Evolutionary conservation across 257 asterid species (phyloP), one percentile per base, ranked within the genome.

Genomic region (Sherardia arvensis): DNA sequence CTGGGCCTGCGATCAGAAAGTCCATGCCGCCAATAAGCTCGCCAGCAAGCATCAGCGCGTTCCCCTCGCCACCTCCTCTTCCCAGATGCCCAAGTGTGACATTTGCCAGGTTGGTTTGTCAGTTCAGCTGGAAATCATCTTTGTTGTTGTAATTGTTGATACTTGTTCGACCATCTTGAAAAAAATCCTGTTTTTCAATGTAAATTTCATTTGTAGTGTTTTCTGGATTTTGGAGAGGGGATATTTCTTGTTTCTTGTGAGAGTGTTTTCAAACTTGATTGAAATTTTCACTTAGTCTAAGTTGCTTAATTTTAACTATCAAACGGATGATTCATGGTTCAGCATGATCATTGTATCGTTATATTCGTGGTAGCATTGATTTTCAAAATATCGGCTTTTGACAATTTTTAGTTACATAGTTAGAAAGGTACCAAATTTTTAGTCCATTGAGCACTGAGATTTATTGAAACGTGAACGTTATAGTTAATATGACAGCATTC

Each of bases 31-130:
- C 38, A 90, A 87, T 48, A 90, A 85, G 80, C 88, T 90, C 4
- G 90, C 94, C 3, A 70, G 82, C 60, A 90, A 87, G 59, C 97
- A 90, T 66, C 97, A 87, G 68, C 75, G 97, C 66, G 81, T 90
- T 45, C 81, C 85, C 7, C 83, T 87, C 14, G 66, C 95, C 20
- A 66, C 32, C 47, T 84, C 94, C 0, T 67, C 86, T 25, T 68
- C 87, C 2, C 78, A 80, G 76, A 83, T 80, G 84, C 97, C 97
- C 23, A 87, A 80, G 80, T 90, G 97, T 65, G 95, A 90, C 64
- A 82, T 90, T 59, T 90, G 97, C 57, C 97, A 90, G 95, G 97
- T 89, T 54, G n/a, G n/a, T n/a, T n/a, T 43, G 11, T 43, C 6
- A 11, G 8, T 11, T 62, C 17, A 33, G 30, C 14, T 27, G 34